Evolutionary conservation across 2,329 filamentous ascomycete genomes (phyloP).

Genomic region (Lachnellula suecica): DNA sequence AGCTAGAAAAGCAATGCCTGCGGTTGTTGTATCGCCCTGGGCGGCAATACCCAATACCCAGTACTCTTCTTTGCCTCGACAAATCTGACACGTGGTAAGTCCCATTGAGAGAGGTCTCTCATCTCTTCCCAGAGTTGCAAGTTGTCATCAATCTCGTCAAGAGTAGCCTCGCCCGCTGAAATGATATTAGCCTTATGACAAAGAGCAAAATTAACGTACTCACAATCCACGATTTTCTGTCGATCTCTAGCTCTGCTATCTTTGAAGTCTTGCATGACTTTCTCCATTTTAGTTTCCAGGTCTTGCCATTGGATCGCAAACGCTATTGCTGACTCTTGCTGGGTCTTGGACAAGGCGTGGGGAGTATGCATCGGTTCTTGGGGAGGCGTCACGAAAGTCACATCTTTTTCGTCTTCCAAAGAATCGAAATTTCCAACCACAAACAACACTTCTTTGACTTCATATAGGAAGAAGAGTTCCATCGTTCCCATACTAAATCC

Average conservation of each 20-base stretch:
- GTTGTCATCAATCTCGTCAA: background rate
- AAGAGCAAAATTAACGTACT: background rate
- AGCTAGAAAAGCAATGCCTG: no score
- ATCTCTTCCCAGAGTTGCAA: background rate
- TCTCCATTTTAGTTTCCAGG: background rate
- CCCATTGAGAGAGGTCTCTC: background rate
- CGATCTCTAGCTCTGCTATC: background rate
- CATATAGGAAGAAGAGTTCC: background rate
- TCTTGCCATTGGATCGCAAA: background rate
- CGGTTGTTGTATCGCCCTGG: no score
- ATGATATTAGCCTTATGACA: background rate
- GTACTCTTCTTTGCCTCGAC: background rate
- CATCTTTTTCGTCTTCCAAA: background rate
- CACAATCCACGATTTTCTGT: background rate
- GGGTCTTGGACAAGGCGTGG: background rate
- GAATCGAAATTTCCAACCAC: background rate
- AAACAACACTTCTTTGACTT: background rate
- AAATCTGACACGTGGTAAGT: background rate
- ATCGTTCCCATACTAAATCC: background rate
- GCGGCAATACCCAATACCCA: background rate
- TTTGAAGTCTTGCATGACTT: background rate
- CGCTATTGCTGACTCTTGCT: background rate
- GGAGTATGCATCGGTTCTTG: background rate
- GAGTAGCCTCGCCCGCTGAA: no score
- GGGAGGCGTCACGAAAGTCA: background rate